These are phyloP conservation scores for Komagataella pseudopastoris DNA, from an alignment of 805 yeast genomes.

Conservation along the genomic window DNA sequence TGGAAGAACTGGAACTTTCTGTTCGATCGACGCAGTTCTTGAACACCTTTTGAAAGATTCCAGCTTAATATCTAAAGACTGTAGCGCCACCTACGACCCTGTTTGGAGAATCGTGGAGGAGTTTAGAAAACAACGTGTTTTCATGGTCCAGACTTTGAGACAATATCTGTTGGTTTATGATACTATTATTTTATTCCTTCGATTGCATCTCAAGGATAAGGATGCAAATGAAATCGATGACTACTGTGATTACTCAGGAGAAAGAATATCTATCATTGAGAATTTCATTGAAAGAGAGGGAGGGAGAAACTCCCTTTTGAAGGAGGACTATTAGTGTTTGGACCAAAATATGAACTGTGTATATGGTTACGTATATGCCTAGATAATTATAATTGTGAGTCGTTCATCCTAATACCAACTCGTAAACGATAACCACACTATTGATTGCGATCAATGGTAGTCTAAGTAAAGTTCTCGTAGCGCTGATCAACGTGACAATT, in stretches of 20 bases:
- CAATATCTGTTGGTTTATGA: slow-evolving; percentile 42
- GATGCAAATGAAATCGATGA: not conserved
- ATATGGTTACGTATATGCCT: not conserved
- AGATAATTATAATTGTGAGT: slow-evolving; percentile 1
- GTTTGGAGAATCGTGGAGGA: slow-evolving; percentile 30
- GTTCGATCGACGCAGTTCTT: slow-evolving; percentile 51
- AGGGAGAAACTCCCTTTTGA: not conserved
- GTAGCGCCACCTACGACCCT: slow-evolving; percentile 19
- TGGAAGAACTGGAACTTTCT: slow-evolving; percentile 88
- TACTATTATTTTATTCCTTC: slow-evolving; percentile 14
- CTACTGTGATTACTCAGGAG: slow-evolving; percentile 1
- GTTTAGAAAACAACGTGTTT: slow-evolving; percentile 36
- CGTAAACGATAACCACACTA: slow-evolving; percentile 35
- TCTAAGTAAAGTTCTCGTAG: slow-evolving; percentile 46
- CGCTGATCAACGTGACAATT: slow-evolving; percentile 38
- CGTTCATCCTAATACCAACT: slow-evolving; percentile 32
- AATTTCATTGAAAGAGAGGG: not conserved
- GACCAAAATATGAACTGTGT: not conserved
- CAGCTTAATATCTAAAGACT: not conserved
- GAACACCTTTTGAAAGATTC: slow-evolving; percentile 18
- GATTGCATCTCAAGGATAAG: not conserved
- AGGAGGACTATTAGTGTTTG: not conserved
- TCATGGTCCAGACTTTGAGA: slow-evolving; percentile 45
- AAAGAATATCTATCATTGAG: slow-evolving; percentile 2
- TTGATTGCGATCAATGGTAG: slow-evolving; percentile 43